Percentiles rank a stretch among this genome's conserved stretches.
Evolutionary conservation across 1,284 basidiomycete genomes (phyloP).

Genomic region (Trametes pubescens): DNA sequence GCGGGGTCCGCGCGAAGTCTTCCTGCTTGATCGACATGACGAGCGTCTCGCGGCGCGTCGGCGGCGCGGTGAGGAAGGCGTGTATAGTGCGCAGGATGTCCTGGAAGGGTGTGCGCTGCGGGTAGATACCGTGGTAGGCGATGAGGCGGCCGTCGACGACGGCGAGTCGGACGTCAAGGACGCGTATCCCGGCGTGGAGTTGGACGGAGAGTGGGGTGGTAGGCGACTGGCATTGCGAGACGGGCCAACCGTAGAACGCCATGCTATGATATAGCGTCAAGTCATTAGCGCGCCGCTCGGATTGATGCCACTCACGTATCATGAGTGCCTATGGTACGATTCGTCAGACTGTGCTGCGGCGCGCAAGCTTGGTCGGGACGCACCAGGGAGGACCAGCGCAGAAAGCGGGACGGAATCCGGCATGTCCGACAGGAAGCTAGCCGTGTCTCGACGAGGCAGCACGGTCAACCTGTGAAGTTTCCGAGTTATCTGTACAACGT

Average conservation of each 20-base stretch:
- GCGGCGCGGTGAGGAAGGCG: slow-evolving; percentile 67
- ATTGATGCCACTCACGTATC: slow-evolving; percentile 60
- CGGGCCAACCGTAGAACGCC: slow-evolving; percentile 82
- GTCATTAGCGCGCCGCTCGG: too few relatives aligned
- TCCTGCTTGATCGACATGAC: slow-evolving; percentile 91
- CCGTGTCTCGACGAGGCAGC: slow-evolving; percentile 62
- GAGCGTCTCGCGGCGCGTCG: slow-evolving; percentile 72
- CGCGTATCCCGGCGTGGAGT: slow-evolving; percentile 74
- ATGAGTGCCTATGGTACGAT: slow-evolving; percentile 62
- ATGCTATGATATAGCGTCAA: slow-evolving; percentile 52
- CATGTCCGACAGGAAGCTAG: slow-evolving; percentile 70
- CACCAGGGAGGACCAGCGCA: slow-evolving; percentile 77
- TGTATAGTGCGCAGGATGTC: slow-evolving; percentile 67
- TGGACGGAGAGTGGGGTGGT: slow-evolving; percentile 63
- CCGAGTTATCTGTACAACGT: slow-evolving; percentile 30
- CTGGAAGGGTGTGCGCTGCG: slow-evolving; percentile 73
- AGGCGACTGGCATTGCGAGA: slow-evolving; percentile 75
- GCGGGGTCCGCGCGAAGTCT: slow-evolving; percentile 58
- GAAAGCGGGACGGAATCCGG: slow-evolving; percentile 73
- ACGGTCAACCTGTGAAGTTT: slow-evolving; percentile 57
- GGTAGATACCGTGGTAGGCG: slow-evolving; percentile 83
- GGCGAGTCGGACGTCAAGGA: slow-evolving; percentile 83
- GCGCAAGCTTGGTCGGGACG: not conserved
- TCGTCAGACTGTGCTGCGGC: not conserved
- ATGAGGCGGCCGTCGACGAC: slow-evolving; percentile 69